These are phyloP conservation scores for Lipomyces sp. DNA, from an alignment of 805 yeast genomes.

Conservation along the genomic window DNA sequence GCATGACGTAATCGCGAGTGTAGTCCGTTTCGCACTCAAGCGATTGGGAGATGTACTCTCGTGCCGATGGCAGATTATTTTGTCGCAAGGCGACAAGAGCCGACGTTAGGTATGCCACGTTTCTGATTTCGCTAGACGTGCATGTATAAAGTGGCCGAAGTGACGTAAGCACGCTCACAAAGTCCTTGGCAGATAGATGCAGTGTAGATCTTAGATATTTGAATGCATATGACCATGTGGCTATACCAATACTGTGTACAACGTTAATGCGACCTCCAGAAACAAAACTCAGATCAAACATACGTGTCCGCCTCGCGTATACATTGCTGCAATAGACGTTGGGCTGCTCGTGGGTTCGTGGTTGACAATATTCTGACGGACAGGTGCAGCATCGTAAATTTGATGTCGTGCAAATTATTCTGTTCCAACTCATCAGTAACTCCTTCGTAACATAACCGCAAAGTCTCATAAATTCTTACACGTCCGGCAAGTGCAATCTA, in stretches of 20 bases:
- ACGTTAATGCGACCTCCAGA: neutral
- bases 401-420: constrained; percentile 22
- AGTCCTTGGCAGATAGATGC: constrained; percentile 2
- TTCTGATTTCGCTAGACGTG: constrained; percentile 20
- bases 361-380: constrained; percentile 16
- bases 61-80: constrained; percentile 7
- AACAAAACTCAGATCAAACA: neutral
- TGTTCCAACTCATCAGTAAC: neutral
- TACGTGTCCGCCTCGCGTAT: constrained; percentile 15
- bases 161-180: neutral
- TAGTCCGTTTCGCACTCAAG: constrained; percentile 23
- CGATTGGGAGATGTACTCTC: constrained; percentile 11
- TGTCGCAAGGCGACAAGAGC: constrained; percentile 16
- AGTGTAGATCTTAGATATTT: constrained; percentile 11
- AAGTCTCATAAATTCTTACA: neutral
- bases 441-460: neutral
- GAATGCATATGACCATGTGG: constrained; percentile 20
- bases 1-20: constrained; percentile 20
- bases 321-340: constrained; percentile 13
- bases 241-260: neutral
- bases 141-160: constrained; percentile 15
- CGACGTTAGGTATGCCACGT: constrained; percentile 4
- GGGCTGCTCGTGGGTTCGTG: constrained; percentile 19
- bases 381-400: constrained; percentile 23
- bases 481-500: constrained; percentile 22